phyloP scores from a whole-genome alignment of 2,329 filamentous ascomycete genomes.

The Hirsutella rhossiliensis region DNA sequence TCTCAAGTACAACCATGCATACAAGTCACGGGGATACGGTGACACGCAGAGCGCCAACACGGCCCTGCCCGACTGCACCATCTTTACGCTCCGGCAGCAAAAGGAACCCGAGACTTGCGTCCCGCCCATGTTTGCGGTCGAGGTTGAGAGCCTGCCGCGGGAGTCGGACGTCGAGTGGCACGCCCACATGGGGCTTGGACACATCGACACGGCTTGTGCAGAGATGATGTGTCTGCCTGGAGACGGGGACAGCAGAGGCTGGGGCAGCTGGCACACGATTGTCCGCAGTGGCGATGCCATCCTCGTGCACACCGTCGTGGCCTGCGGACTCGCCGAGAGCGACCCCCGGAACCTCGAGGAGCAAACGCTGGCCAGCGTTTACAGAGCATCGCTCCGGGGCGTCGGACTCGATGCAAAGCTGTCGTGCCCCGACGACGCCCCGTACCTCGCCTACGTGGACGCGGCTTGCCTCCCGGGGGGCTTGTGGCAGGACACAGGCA shows the following conservation, averaged over 20 bases:
- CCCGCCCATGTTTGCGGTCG: constrained; percentile 61
- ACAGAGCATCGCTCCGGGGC: constrained; percentile 11
- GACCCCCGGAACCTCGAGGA: neutral
- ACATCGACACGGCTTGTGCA: constrained; percentile 14
- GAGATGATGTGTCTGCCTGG: constrained; percentile 10
- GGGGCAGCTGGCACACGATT: constrained; percentile 18
- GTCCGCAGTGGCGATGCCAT: constrained; percentile 9
- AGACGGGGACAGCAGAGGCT: constrained; percentile 9
- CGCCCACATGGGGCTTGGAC: constrained; percentile 46
- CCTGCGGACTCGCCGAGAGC: constrained; percentile 3
- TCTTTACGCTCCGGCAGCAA: constrained; percentile 24
- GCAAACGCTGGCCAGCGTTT: constrained; percentile 8
- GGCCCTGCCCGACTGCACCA: constrained; percentile 38
- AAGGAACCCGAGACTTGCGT: constrained; percentile 22
- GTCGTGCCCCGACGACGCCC: constrained; percentile 2
- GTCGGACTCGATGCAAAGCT: constrained; percentile 7
- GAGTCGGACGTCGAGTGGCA: constrained; percentile 75
- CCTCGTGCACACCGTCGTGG: constrained; percentile 18
- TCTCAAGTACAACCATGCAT: constrained; percentile 42
- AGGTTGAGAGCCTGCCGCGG: constrained; percentile 68
- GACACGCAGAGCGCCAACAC: constrained; percentile 8
- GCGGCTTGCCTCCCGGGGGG: constrained; percentile 5
- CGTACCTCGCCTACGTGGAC: constrained; percentile 22
- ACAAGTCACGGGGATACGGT: constrained; percentile 26
- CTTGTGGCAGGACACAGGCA: constrained; percentile 6